Evolutionary conservation across 805 yeast genomes (phyloP).

Genomic region (Candida xiaguanensis): DNA sequence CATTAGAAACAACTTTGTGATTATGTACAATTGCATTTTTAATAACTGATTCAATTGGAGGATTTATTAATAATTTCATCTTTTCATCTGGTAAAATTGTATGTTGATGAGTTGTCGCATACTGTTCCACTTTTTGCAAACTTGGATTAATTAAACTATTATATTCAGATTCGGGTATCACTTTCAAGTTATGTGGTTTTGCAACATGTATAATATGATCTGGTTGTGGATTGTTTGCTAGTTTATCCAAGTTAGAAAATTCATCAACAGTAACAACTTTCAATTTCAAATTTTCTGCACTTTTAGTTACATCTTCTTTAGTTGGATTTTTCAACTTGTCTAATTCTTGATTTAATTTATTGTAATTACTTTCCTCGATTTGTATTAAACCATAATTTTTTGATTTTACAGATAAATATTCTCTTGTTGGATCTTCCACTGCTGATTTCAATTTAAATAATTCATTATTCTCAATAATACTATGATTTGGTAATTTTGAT

Average conservation of each 20-base stretch:
- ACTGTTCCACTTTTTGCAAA: constrained; percentile 18
- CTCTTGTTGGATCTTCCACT: constrained; percentile 9
- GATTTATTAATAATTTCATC: constrained; percentile 14
- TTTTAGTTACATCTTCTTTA: constrained; percentile 14
- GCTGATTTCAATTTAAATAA: constrained; percentile 9
- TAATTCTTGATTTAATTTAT: constrained; percentile 13
- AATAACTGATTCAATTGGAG: constrained; percentile 16
- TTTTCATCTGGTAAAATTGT: constrained; percentile 17
- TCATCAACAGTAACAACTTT: constrained; percentile 13
- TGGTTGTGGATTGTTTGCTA: constrained; percentile 21
- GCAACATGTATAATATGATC: constrained; percentile 21
- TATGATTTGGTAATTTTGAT: constrained; percentile 13
- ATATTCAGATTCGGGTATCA: constrained; percentile 13
- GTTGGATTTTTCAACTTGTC: constrained; percentile 13
- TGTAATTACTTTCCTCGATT: constrained; percentile 9
- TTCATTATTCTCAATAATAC: constrained; percentile 12
- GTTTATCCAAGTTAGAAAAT: constrained; percentile 20
- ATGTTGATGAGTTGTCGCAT: constrained; percentile 18
- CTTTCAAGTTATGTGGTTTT: constrained; percentile 12
- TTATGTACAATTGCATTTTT: constrained; percentile 12
- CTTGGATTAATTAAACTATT: constrained; percentile 18
- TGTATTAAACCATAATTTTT: constrained; percentile 12
- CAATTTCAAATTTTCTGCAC: constrained; percentile 12
- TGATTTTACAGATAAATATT: constrained; percentile 17
- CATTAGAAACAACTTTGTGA: constrained; percentile 11